Base-by-base conservation (phyloP, 1,284 basidiomycete species). In the Cryptococcus sp. region DNA sequence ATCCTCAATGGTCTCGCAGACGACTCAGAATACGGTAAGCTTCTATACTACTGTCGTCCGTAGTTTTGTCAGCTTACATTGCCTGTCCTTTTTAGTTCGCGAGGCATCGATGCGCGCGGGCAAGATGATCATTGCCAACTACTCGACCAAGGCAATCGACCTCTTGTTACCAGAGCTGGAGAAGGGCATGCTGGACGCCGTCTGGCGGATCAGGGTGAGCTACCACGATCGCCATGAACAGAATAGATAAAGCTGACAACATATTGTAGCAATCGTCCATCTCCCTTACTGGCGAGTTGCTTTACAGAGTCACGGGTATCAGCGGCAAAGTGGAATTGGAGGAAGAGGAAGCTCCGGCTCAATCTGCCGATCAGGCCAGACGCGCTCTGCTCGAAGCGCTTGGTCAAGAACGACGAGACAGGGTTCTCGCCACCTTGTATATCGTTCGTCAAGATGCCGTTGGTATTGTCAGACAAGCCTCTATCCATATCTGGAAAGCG, bases 91-190 rank as follows among this genome's bases (percentile, higher is more conserved):
- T 25, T 1, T 50, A 74, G 91, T 94, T 6, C 85, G 93, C 47
- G 93, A 97, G 64, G 94, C 95, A 16, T 94, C 95, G 5, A 97
- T 99, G 94, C 87, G 92, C 41, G 95, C 96, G n/a, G 95, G 95
- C 62, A 86, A 95, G 67, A 99, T 99, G 94, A 90, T 99, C 68
- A 92, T 99, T 64, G 89, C 88, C 60, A 97, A 97, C 79, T 97
- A 99, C 81, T 90, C 93, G 25, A 86, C 75, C 74, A 90, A 88
- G 74, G 95, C 96, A 4, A 91, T 99, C 57, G 95, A 99, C 67
- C 82, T 99, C 31, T 83, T 99, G 5, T 81, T 99, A 27, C 96
- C 95, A 3, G 93, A 98, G 76, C 86, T 99, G 50, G 94, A 99
- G 78, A 85, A 84, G 51, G 93, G 94, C 6, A 91, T 99, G 86